phyloP scores from a whole-genome alignment of 768 basidiomycete species.

The Kwoniella bestiolae region DNA sequence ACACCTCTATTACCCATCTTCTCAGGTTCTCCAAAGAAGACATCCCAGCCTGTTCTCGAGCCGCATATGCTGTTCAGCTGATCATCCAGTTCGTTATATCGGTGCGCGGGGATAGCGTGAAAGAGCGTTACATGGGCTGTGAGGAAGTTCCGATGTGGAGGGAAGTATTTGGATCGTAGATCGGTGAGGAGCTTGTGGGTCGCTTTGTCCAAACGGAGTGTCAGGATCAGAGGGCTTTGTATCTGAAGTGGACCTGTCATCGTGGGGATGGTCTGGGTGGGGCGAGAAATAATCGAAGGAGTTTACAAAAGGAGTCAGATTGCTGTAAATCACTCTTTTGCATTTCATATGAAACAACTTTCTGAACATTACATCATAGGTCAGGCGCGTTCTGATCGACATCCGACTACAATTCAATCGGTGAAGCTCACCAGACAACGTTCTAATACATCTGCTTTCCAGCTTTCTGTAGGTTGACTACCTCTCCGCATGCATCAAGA shows the following conservation, averaged over 20 bases:
- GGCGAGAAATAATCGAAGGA: too few species aligned
- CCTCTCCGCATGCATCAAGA: neutral
- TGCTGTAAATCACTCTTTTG: too few species aligned
- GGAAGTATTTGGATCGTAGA: slow-evolving; percentile 46
- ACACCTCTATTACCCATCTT: slow-evolving; percentile 49
- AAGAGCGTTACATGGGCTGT: slow-evolving; percentile 46
- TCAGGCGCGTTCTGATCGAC: slow-evolving; percentile 9
- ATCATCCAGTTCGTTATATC: slow-evolving; percentile 34
- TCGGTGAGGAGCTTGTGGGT: slow-evolving; percentile 34
- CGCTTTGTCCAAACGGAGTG: slow-evolving; percentile 39
- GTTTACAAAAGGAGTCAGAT: too few species aligned
- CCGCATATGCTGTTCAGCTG: slow-evolving; percentile 29
- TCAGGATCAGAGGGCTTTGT: slow-evolving; percentile 40
- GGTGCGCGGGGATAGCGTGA: slow-evolving; percentile 44
- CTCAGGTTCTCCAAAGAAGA: slow-evolving; percentile 38
- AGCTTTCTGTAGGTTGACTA: too few species aligned
- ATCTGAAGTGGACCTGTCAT: slow-evolving; percentile 6
- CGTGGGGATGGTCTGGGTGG: neutral
- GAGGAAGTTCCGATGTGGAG: slow-evolving; percentile 41
- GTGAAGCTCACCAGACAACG: too few species aligned
- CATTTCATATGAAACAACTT: too few species aligned
- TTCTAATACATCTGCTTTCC: too few species aligned
- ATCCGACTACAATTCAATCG: slow-evolving; percentile 3
- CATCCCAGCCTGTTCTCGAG: slow-evolving; percentile 31
- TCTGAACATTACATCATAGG: slow-evolving; percentile 26